Conservation (phyloP, 345 rosid genomes). For the Pistacia atlantica region DNA sequence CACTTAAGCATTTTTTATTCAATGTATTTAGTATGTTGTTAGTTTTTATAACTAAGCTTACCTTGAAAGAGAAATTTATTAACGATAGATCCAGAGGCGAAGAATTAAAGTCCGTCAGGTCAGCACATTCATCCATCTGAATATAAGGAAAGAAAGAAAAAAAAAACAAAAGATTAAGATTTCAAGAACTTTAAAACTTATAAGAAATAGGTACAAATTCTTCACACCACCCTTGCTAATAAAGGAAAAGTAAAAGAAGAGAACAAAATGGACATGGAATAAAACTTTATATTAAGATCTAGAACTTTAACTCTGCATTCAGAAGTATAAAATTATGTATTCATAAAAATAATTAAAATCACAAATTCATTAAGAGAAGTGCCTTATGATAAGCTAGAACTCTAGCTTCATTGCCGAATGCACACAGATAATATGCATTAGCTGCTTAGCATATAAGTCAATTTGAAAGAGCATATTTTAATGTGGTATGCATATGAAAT, state of each 20-base stretch:
- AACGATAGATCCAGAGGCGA: conserved; percentile 59
- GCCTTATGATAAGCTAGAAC: neutral
- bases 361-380: too few species aligned
- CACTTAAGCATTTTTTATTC: too few species aligned
- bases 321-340: too few species aligned
- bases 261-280: neutral
- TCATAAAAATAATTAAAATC: too few species aligned
- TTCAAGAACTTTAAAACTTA: neutral
- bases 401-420: neutral
- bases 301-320: neutral
- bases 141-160: neutral
- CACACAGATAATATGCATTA: neutral
- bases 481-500: neutral
- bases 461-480: neutral
- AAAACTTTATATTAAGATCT: neutral
- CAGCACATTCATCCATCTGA: conserved; percentile 72
- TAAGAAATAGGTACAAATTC: neutral
- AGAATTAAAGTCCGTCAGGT: conserved; percentile 54
- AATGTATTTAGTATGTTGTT: neutral
- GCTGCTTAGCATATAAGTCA: neutral
- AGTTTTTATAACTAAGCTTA: conserved; percentile 20
- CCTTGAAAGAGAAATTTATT: conserved; percentile 85
- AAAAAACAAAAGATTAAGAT: neutral
- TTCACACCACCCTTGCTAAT: too few species aligned
- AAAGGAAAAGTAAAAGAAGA: neutral